A percentile compares a stretch with the other conserved stretches of the same genome.
Conservation (phyloP, 2,329 filamentous ascomycete species). For the Gnomoniopsis smithogilvyi region DNA sequence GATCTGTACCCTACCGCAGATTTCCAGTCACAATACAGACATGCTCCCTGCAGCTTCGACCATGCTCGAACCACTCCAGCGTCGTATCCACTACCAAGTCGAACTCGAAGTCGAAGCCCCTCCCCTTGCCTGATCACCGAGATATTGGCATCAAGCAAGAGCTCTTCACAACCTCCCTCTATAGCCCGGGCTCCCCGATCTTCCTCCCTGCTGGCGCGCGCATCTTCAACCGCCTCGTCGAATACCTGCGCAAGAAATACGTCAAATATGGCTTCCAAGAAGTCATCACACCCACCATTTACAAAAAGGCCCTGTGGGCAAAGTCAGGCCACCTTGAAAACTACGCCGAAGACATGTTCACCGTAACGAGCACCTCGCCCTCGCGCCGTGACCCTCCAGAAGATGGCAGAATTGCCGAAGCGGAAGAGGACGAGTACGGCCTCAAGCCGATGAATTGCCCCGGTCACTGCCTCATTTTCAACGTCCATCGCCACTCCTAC, state of each 20-base stretch:
- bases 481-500: conserved; percentile 69
- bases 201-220: conserved; percentile 79
- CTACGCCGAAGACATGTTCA: conserved; percentile 91
- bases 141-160: conserved; percentile 63
- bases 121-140: conserved; percentile 49
- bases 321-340: conserved; percentile 85
- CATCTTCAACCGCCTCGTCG: conserved; percentile 79
- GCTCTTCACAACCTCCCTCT: conserved; percentile 74
- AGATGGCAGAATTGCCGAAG: conserved; percentile 28
- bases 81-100: not conserved
- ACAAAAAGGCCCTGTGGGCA: conserved; percentile 84
- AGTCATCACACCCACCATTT: conserved; percentile 86
- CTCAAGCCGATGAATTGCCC: conserved; percentile 94
- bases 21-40: not conserved
- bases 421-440: conserved; percentile 69
- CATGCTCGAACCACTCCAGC: conserved; percentile 27
- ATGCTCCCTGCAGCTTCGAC: conserved; percentile 18
- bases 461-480: conserved; percentile 82
- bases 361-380: conserved; percentile 59
- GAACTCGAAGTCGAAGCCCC: conserved; percentile 20
- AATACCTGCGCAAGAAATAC: conserved; percentile 81
- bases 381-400: conserved; percentile 27
- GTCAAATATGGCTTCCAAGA: conserved; percentile 82
- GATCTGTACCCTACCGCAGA: not conserved
- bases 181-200: conserved; percentile 82